A percentile compares a stretch with the other conserved stretches of the same genome.
phyloP scores from a whole-genome alignment of 2,329 filamentous ascomycete genomes.

The Neobulgaria alba region DNA sequence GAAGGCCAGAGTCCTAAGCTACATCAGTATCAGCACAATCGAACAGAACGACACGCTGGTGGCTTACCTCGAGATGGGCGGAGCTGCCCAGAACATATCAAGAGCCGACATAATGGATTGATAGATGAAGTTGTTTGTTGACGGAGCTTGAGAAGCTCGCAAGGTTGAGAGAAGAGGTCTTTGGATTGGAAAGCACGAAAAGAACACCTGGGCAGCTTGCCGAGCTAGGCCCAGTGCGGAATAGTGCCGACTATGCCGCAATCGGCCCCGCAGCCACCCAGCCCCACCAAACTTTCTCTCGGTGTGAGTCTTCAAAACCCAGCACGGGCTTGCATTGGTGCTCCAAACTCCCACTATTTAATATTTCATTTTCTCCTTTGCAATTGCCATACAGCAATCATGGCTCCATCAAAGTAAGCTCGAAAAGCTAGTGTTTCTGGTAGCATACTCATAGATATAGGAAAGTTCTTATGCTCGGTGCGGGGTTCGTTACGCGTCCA shows the following conservation, averaged over 20 bases:
- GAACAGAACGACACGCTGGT: slow-evolving; percentile 6
- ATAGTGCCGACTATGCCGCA: slow-evolving; percentile 11
- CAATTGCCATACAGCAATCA: slow-evolving; percentile 9
- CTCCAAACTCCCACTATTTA: slow-evolving; percentile 1
- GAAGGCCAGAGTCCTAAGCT: slow-evolving; percentile 53
- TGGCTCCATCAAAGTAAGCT: slow-evolving; percentile 19
- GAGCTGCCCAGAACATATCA: slow-evolving; percentile 57
- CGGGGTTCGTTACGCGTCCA: slow-evolving; percentile 47
- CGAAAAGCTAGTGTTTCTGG: neutral
- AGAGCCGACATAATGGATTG: slow-evolving; percentile 32
- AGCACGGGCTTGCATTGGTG: too few species aligned
- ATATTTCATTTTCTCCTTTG: neutral
- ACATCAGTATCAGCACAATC: slow-evolving; percentile 37
- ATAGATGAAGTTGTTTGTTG: slow-evolving; percentile 2
- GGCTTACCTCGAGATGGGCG: slow-evolving; percentile 57
- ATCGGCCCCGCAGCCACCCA: slow-evolving; percentile 9
- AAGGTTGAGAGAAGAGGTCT: slow-evolving; percentile 6
- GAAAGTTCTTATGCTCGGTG: slow-evolving; percentile 41
- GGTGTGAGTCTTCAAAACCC: slow-evolving; percentile 7
- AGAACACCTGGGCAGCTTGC: neutral
- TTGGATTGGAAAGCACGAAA: slow-evolving; percentile 1
- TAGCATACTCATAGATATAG: slow-evolving; percentile 9
- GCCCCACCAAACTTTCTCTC: slow-evolving; percentile 18
- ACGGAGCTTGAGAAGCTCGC: slow-evolving; percentile 14
- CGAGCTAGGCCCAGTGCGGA: neutral